Evolutionary conservation across 177 flowering plant species (phyloP).

Genomic region (Telopea speciosissima): DNA sequence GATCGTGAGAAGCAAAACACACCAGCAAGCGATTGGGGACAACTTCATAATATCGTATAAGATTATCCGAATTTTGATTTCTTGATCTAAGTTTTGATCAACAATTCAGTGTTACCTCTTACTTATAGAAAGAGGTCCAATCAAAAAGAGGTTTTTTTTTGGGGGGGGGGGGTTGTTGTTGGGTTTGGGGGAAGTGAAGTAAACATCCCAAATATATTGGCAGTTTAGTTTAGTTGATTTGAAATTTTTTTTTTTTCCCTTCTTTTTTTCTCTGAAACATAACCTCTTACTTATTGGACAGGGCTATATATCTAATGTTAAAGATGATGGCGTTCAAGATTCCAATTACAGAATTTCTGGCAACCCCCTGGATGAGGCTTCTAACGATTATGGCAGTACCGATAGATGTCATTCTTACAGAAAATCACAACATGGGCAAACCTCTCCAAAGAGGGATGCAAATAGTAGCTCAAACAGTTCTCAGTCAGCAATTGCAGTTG

Average conservation of each 20-base stretch:
- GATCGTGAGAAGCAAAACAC: too few species aligned
- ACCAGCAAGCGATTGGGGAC: too few species aligned
- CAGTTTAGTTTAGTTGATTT: background rate
- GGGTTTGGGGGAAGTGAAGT: too few species aligned
- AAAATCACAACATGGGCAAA: background rate
- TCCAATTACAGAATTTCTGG: background rate
- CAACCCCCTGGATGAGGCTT: background rate
- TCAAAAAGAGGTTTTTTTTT: too few species aligned
- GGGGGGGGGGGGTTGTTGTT: too few species aligned
- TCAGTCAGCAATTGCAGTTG: background rate
- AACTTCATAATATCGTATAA: too few species aligned
- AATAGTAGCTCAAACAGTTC: background rate
- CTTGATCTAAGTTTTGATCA: too few species aligned
- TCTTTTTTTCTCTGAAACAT: background rate
- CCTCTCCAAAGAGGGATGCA: background rate
- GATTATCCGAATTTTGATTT: too few species aligned
- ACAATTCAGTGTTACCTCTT: background rate
- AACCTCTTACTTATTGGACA: too few species aligned
- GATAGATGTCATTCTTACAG: background rate
- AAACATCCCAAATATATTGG: background rate
- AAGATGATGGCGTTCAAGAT: too few species aligned
- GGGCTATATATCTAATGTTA: too few species aligned
- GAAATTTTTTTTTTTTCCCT: background rate
- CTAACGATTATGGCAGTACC: background rate
- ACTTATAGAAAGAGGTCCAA: background rate